phyloP scores from a whole-genome alignment of 805 yeast species.

The Teunomyces aglyptinius region DNA sequence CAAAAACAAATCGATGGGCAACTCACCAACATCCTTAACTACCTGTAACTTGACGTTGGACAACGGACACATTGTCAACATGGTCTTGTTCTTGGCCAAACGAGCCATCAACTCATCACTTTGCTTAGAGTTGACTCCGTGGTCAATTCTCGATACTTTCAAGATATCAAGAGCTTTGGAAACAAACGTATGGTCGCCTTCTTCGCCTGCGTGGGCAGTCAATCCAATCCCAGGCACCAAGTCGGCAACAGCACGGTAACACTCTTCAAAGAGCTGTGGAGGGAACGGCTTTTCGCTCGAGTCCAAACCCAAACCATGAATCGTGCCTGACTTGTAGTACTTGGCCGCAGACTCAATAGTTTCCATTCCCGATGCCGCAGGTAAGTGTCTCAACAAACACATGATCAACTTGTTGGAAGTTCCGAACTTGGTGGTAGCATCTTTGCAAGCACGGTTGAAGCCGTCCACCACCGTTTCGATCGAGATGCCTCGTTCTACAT shows the following conservation, averaged over 20 bases:
- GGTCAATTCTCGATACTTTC: slow-evolving; percentile 69
- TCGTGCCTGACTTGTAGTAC: slow-evolving; percentile 43
- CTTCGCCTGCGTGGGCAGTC: slow-evolving; percentile 91
- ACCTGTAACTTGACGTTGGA: slow-evolving; percentile 76
- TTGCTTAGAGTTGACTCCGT: slow-evolving; percentile 67
- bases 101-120: slow-evolving; percentile 53
- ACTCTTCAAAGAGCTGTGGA: slow-evolving; percentile 64
- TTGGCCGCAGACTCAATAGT: slow-evolving; percentile 54
- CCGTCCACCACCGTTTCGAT: slow-evolving; percentile 64
- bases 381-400: slow-evolving; percentile 79
- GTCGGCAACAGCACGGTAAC: slow-evolving; percentile 51
- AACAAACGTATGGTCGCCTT: slow-evolving; percentile 75
- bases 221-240: slow-evolving; percentile 54
- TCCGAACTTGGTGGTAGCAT: slow-evolving; percentile 58
- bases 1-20: slow-evolving; percentile 63
- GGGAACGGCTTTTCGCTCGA: slow-evolving; percentile 79
- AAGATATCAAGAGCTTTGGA: slow-evolving; percentile 52
- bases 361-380: slow-evolving; percentile 54
- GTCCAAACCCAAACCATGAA: slow-evolving; percentile 80
- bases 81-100: slow-evolving; percentile 52
- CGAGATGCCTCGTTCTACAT: slow-evolving; percentile 61
- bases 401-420: slow-evolving; percentile 71
- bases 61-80: slow-evolving; percentile 75
- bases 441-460: slow-evolving; percentile 62
- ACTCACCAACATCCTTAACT: slow-evolving; percentile 61